Evolutionary conservation across 495 filamentous ascomycete species (phyloP).

Genomic region (Rhypophila decipiens): DNA sequence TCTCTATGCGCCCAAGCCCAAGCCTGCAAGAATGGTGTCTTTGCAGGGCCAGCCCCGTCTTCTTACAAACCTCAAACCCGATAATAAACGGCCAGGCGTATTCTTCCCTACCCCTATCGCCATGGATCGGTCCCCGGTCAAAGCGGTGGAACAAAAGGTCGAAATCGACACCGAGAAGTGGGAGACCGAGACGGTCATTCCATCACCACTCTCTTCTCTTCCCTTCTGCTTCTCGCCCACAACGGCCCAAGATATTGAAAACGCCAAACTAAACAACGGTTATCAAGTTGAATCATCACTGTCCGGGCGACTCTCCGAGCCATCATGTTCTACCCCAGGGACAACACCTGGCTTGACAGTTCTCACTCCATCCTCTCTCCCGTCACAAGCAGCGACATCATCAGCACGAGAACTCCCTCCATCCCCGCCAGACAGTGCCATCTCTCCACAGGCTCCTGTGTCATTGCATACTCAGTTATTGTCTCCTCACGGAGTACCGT

Average conservation of each 20-base stretch:
- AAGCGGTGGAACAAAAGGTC: neutral
- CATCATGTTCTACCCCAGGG: neutral
- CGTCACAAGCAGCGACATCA: neutral
- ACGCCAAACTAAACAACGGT: neutral
- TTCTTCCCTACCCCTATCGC: neutral
- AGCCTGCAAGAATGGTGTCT: neutral
- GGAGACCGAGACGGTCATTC: conserved; percentile 1
- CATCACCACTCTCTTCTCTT: neutral
- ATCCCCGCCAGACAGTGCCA: neutral
- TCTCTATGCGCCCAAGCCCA: neutral
- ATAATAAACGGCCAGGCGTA: neutral
- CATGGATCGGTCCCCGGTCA: neutral
- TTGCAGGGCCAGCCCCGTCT: neutral
- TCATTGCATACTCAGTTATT: neutral
- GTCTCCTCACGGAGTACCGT: neutral
- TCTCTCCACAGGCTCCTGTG: neutral
- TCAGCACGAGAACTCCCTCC: neutral
- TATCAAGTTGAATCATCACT: neutral
- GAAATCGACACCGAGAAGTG: neutral
- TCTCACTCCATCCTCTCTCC: neutral
- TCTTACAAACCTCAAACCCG: neutral
- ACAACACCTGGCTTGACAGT: neutral
- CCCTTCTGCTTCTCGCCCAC: conserved; percentile 1
- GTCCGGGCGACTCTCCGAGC: neutral
- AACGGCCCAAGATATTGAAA: neutral